A percentile compares a stretch with the other conserved stretches of the same genome.
phyloP scores from a whole-genome alignment of 192 early-diverging fungal genomes.

The Allomyces macrogynus region DNA sequence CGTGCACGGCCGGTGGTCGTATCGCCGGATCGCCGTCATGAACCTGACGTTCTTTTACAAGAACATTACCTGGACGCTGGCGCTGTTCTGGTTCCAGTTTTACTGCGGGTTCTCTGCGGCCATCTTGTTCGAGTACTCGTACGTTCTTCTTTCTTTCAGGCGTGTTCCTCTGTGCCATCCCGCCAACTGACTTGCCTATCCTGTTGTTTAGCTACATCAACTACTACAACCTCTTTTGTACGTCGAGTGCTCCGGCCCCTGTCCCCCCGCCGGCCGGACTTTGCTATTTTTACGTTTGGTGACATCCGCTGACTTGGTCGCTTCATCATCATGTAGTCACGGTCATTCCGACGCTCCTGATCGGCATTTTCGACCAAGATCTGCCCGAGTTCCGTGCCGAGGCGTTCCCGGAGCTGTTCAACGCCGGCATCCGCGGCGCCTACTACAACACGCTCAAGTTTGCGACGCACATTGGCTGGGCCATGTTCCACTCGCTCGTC shows the following conservation, averaged over 20 bases:
- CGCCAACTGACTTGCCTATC: no score
- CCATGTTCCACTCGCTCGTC: constrained; percentile 47
- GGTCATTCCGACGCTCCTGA: constrained; percentile 4
- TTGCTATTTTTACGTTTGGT: constrained; percentile 2
- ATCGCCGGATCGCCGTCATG: constrained; percentile 60
- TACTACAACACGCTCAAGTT: constrained; percentile 53
- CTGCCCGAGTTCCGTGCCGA: constrained; percentile 40
- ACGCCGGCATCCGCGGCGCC: constrained; percentile 43
- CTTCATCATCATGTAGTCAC: constrained; percentile 1
- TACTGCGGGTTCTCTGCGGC: constrained; percentile 63
- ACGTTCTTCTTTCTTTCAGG: no score
- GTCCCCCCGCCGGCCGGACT: neutral
- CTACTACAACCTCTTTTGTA: constrained; percentile 75
- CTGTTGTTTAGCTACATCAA: constrained; percentile 27
- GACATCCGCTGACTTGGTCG: neutral
- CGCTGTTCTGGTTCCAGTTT: constrained; percentile 80
- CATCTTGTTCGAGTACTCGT: constrained; percentile 63
- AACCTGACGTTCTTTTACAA: constrained; percentile 90
- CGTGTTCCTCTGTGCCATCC: no score
- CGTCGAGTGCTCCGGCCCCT: constrained; percentile 38
- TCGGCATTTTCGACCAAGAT: constrained; percentile 68
- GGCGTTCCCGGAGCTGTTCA: constrained; percentile 62
- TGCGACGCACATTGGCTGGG: constrained; percentile 48
- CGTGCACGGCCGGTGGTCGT: constrained; percentile 92
- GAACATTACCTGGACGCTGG: constrained; percentile 75